These are phyloP conservation scores for Candida ficus DNA, from an alignment of 805 yeast genomes.

Conservation along the genomic window DNA sequence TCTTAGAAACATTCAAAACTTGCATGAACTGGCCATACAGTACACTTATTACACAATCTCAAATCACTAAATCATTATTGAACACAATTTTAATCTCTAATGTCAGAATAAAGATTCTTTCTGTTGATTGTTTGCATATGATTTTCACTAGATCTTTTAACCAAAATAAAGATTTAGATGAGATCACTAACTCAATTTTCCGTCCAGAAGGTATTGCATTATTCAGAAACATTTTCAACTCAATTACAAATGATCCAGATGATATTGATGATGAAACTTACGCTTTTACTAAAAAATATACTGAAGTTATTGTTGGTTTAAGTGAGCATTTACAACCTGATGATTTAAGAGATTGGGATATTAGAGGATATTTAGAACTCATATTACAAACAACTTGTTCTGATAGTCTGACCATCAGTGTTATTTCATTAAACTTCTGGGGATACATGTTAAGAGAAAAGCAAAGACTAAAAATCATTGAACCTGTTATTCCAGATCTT, in stretches of 20 bases:
- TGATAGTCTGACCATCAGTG: constrained; percentile 84
- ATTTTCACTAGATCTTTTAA: constrained; percentile 76
- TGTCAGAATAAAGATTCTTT: constrained; percentile 68
- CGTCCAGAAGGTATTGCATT: constrained; percentile 67
- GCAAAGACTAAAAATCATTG: constrained; percentile 47
- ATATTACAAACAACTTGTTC: constrained; percentile 79
- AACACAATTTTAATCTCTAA: constrained; percentile 52
- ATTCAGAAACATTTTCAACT: constrained; percentile 57
- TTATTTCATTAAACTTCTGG: constrained; percentile 92
- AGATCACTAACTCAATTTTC: constrained; percentile 76
- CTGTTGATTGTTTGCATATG: constrained; percentile 87
- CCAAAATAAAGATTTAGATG: constrained; percentile 62
- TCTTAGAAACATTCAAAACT: constrained; percentile 79
- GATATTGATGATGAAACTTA: constrained; percentile 77
- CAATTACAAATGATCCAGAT: constrained; percentile 50
- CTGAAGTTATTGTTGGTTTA: constrained; percentile 86
- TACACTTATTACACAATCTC: constrained; percentile 58
- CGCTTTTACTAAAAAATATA: constrained; percentile 80
- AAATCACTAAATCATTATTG: constrained; percentile 61
- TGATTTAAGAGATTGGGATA: constrained; percentile 46
- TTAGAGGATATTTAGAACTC: constrained; percentile 62
- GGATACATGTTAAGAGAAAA: constrained; percentile 82
- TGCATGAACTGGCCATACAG: constrained; percentile 91
- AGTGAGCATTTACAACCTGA: constrained; percentile 68
- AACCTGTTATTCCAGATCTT: constrained; percentile 55